phyloP scores from a whole-genome alignment of 495 filamentous ascomycete genomes.

The Endocarpon pusillum region DNA sequence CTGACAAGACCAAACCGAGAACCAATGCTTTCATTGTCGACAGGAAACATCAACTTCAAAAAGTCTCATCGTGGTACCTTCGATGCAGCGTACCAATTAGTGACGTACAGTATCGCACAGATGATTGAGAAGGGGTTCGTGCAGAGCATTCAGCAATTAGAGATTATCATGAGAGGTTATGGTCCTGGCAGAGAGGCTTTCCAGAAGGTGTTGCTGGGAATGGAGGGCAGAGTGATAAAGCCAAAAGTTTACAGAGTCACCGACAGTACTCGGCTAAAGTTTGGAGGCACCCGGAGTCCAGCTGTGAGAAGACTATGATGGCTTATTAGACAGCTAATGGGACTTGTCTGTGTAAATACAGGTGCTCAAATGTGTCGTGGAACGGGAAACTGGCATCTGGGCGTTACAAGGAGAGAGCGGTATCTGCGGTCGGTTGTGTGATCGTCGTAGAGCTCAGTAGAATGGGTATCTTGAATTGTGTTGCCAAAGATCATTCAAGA shows the following conservation, averaged over 20 bases:
- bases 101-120: slow-evolving; percentile 56
- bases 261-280: slow-evolving; percentile 79
- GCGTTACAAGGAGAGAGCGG: too few relatives aligned
- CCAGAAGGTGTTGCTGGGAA: slow-evolving; percentile 71
- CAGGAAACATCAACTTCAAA: slow-evolving; percentile 74
- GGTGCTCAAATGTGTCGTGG: too few relatives aligned
- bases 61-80: slow-evolving; percentile 63
- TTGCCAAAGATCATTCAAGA: too few relatives aligned
- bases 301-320: slow-evolving; percentile 69
- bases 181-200: slow-evolving; percentile 74
- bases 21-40: slow-evolving; percentile 54
- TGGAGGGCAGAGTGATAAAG: slow-evolving; percentile 59
- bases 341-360: background rate
- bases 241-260: slow-evolving; percentile 54
- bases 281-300: slow-evolving; percentile 79
- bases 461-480: too few relatives aligned
- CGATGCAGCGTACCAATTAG: slow-evolving; percentile 87
- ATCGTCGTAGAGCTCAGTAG: too few relatives aligned
- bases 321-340: background rate
- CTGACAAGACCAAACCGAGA: slow-evolving; percentile 65
- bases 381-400: too few relatives aligned
- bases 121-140: slow-evolving; percentile 56
- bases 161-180: slow-evolving; percentile 69
- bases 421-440: too few relatives aligned
- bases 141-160: slow-evolving; percentile 40